Base-by-base conservation (phyloP, 352 stramenopile species). In the Pythium folliculosum region DNA sequence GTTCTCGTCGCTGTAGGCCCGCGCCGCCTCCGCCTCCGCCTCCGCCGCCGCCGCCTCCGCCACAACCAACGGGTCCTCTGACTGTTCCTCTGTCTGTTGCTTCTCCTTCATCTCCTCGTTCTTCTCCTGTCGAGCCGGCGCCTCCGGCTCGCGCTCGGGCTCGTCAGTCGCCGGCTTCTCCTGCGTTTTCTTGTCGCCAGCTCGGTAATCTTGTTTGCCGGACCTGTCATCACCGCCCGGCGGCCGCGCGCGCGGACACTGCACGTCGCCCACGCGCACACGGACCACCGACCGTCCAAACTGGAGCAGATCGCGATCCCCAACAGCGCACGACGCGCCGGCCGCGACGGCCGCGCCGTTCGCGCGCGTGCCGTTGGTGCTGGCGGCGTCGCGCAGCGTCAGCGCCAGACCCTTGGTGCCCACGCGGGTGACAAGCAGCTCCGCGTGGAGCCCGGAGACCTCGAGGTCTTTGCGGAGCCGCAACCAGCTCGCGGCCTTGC, bases 351-450 rank as follows among this genome's bases (percentile, higher is more conserved):
- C n/a, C 35, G 70, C 62, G 19, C 77, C 80, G 55, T 90, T 90
- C 38, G 86, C 40, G 53, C 78, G 79, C 19, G 82, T 79, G 22
- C 82, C 82, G 51, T 90, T 90, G 30, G 82, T 90, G 65, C 80
- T 88, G 49, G 76, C 74, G n/a, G 61, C 27, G 53, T 90, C 82
- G 10, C 71, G 52, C 30, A 74, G 21, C 25, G 23, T 5, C 23
- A 74, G 48, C 10, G 19, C 19, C 23, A 43, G n/a, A 0, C 2
- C 9, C n/a, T 6, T 1, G 25, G 7, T 22, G 38, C 21, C 21
- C 19, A 9, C 8, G 4, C 7, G 7, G 37, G 80, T 12, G 19
- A 63, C 55, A 7, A 74, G 25, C 10, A 90, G 60, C 65, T 88
- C 75, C 7, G 80, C 80, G 55, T 90, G 82, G 35, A 75, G 47